Evolutionary conservation across 1,284 basidiomycete genomes (phyloP).

Genomic region (Polyporus tsugae): DNA sequence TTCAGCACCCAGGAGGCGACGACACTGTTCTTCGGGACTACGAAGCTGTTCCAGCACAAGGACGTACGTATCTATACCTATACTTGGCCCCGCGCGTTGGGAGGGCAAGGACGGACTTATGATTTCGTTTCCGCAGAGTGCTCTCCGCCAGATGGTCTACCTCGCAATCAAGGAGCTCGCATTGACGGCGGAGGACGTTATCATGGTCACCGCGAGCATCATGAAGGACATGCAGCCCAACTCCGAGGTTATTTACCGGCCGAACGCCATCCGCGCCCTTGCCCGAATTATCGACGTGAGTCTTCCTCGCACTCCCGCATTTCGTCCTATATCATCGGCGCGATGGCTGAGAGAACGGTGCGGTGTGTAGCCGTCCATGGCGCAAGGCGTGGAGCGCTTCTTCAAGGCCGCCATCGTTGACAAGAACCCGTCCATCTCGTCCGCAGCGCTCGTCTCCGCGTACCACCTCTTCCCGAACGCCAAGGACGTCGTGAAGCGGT

Average conservation of each 20-base stretch:
- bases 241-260: conserved; percentile 97
- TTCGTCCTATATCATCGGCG: background rate
- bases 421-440: conserved; percentile 94
- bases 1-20: conserved; percentile 98
- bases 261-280: conserved; percentile 96
- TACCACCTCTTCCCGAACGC: conserved; percentile 97
- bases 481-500: conserved; percentile 95
- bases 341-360: background rate
- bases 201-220: conserved; percentile 99
- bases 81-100: background rate
- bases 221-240: conserved; percentile 99
- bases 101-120: background rate
- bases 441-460: conserved; percentile 95
- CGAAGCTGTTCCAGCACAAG: conserved; percentile 99
- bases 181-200: conserved; percentile 96
- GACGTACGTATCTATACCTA: conserved; percentile 75
- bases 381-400: conserved; percentile 98
- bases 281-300: conserved; percentile 95
- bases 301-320: background rate
- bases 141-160: conserved; percentile 97
- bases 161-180: conserved; percentile 98
- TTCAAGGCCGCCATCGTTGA: conserved; percentile 99
- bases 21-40: conserved; percentile 98
- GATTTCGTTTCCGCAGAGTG: conserved; percentile 66
- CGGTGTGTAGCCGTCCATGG: conserved; percentile 84